A percentile compares a stretch with the other conserved stretches of the same genome.
Evolutionary conservation across 345 rosid species (phyloP).

Genomic region (Gossypium anomalum): DNA sequence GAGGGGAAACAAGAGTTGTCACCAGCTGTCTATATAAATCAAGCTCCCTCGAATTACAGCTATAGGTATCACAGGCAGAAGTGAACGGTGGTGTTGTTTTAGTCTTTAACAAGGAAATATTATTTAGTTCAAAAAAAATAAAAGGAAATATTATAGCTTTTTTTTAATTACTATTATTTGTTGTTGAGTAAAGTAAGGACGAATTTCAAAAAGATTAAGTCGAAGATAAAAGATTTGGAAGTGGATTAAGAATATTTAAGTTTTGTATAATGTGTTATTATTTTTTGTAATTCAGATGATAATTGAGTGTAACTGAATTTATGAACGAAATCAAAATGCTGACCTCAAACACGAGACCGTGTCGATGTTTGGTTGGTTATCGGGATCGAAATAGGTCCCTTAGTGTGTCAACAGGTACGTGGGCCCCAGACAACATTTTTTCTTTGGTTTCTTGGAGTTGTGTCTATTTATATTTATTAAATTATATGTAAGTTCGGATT

Average conservation of each 20-base stretch:
- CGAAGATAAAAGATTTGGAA: too few species aligned
- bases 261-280: too few species aligned
- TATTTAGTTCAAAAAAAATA: not conserved
- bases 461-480: too few species aligned
- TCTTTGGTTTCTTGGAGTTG: not conserved
- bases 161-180: not conserved
- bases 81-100: not conserved
- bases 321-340: not conserved
- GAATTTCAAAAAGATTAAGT: too few species aligned
- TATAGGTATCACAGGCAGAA: slow-evolving; percentile 11
- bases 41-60: not conserved
- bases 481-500: too few species aligned
- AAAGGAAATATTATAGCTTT: not conserved
- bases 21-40: slow-evolving; percentile 18
- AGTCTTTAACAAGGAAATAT: not conserved
- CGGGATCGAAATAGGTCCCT: not conserved
- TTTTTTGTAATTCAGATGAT: too few species aligned
- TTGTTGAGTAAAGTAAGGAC: not conserved
- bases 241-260: too few species aligned
- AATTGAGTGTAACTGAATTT: too few species aligned
- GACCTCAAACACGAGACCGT: not conserved
- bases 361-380: not conserved
- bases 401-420: not conserved
- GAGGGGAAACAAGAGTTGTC: not conserved
- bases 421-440: not conserved